Evolutionary conservation across 2,329 filamentous ascomycete species (phyloP).

Genomic region (Fusarium tanahbumbuense): DNA sequence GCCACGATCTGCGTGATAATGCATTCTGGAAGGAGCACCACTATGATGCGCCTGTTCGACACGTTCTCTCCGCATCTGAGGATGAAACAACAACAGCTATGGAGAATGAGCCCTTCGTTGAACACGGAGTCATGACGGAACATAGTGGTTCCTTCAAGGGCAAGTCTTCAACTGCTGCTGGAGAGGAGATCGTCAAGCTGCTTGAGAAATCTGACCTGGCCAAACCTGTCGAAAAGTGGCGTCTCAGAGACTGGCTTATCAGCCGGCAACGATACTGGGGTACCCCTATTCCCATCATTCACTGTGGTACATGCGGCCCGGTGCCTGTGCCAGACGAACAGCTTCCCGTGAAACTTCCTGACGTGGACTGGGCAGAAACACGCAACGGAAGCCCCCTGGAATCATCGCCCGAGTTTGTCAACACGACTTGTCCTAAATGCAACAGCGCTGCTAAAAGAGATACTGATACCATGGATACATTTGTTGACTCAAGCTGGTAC

Average conservation of each 20-base stretch:
- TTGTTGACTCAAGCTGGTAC: constrained; percentile 96
- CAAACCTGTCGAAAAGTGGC: constrained; percentile 77
- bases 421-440: constrained; percentile 81
- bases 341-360: constrained; percentile 80
- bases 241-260: constrained; percentile 88
- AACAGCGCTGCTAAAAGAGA: constrained; percentile 77
- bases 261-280: constrained; percentile 96
- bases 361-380: constrained; percentile 75
- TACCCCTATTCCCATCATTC: constrained; percentile 87
- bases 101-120: constrained; percentile 67
- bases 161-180: constrained; percentile 71
- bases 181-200: constrained; percentile 67
- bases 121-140: constrained; percentile 75
- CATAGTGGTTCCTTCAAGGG: constrained; percentile 74
- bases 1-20: constrained; percentile 82
- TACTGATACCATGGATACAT: constrained; percentile 96
- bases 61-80: constrained; percentile 69
- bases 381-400: constrained; percentile 83
- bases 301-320: constrained; percentile 80
- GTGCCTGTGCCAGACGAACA: constrained; percentile 82
- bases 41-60: constrained; percentile 67
- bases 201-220: constrained; percentile 69
- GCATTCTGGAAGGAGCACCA: constrained; percentile 82
- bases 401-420: constrained; percentile 76
- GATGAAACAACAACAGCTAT: constrained; percentile 59